Evolutionary conservation across 345 rosid species (phyloP).

Genomic region (Salix arbutifolia): DNA sequence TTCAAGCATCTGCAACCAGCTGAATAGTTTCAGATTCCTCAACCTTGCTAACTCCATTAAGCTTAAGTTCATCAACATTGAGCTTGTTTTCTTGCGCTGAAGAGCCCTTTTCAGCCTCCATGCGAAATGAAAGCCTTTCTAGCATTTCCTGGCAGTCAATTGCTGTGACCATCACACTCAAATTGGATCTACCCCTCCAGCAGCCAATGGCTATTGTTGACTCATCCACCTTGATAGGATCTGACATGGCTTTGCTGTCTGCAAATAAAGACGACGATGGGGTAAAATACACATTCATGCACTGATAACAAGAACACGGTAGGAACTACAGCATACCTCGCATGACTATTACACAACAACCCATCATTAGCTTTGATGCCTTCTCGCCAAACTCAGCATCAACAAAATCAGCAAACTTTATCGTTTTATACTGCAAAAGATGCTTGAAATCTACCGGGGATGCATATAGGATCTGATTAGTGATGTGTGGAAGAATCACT

Average conservation of each 20-base stretch:
- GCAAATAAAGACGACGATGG: slow-evolving; percentile 5
- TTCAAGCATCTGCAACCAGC: slow-evolving; percentile 1
- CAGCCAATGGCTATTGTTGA: slow-evolving; percentile 82
- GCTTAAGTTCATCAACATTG: slow-evolving; percentile 17
- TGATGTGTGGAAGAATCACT: slow-evolving; percentile 76
- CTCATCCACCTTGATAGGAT: slow-evolving; percentile 35
- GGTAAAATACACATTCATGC: background rate
- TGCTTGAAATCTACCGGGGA: slow-evolving; percentile 71
- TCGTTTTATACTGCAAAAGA: slow-evolving; percentile 69
- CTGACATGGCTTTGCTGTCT: slow-evolving; percentile 35
- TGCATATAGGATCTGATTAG: slow-evolving; percentile 69
- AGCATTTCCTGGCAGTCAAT: slow-evolving; percentile 75
- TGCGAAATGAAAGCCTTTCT: slow-evolving; percentile 53
- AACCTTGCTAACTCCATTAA: slow-evolving; percentile 15
- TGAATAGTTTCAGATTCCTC: slow-evolving; percentile 7
- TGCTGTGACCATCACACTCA: slow-evolving; percentile 83
- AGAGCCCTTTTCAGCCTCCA: slow-evolving; percentile 26
- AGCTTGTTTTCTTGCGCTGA: slow-evolving; percentile 18
- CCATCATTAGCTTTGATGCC: slow-evolving; percentile 69
- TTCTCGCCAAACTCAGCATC: slow-evolving; percentile 59
- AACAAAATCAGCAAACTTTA: slow-evolving; percentile 65
- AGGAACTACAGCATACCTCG: slow-evolving; percentile 40
- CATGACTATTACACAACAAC: slow-evolving; percentile 75
- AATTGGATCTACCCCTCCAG: slow-evolving; percentile 80
- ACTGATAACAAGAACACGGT: background rate